A percentile compares a stretch with the other conserved stretches of the same genome.
phyloP scores from a whole-genome alignment of 768 basidiomycete species.

The Russula olivacea region DNA sequence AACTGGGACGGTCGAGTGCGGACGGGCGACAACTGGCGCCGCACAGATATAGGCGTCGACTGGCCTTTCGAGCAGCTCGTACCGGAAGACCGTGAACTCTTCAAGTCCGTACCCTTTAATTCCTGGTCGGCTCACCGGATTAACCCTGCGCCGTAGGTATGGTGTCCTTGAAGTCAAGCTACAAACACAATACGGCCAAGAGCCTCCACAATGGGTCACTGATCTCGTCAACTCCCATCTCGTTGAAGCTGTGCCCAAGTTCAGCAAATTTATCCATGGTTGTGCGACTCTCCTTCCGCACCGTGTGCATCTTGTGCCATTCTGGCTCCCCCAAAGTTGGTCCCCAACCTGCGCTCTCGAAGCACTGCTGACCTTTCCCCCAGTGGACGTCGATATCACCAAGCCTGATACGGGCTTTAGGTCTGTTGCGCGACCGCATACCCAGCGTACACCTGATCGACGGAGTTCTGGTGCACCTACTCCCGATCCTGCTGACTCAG shows the following conservation, averaged over 20 bases:
- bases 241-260: conserved; percentile 97
- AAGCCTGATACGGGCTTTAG: conserved; percentile 75
- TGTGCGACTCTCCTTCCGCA: conserved; percentile 89
- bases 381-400: conserved; percentile 93
- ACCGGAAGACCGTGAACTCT: conserved; percentile 80
- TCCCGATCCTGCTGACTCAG: conserved; percentile 36
- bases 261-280: conserved; percentile 96
- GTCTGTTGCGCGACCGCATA: conserved; percentile 69
- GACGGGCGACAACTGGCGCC: conserved; percentile 87
- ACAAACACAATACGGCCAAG: conserved; percentile 92
- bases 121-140: background rate
- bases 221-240: conserved; percentile 94
- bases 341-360: background rate
- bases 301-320: conserved; percentile 93
- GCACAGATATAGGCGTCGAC: conserved; percentile 91
- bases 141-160: conserved; percentile 42
- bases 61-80: conserved; percentile 76
- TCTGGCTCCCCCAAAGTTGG: conserved; percentile 95
- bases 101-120: conserved; percentile 53
- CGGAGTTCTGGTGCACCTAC: conserved; percentile 39
- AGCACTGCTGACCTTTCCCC: conserved; percentile 1
- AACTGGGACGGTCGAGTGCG: conserved; percentile 84
- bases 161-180: conserved; percentile 97
- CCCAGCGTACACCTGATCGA: conserved; percentile 29
- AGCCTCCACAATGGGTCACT: conserved; percentile 93